Base-by-base conservation (phyloP, 345 rosid species). In the Durio zibethinus region DNA sequence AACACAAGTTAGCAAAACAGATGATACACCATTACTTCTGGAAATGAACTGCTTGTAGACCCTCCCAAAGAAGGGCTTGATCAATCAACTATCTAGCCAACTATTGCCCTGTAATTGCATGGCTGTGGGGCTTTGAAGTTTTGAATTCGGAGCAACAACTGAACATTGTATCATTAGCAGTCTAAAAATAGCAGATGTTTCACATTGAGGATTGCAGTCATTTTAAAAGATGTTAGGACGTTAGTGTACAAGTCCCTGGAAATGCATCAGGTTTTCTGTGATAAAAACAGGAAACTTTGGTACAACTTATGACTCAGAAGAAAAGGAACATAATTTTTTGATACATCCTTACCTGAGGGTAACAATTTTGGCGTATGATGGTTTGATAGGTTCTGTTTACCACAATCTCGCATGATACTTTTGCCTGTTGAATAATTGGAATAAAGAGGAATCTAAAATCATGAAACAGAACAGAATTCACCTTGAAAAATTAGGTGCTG, bases 371-470 rank as follows among this genome's bases (percentile, higher is more conserved):
- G 42, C 57, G 66, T 14, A 38, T 54, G 48, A 77, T 67, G 4
- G 64, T 27, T 29, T 68, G 79, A 27, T 27, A 67, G 10, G n/a
- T 6, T 53, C 74, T 67, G 21, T 77, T 67, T 54, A 77, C 64
- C 74, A 77, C 25, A 77, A 77, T 56, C 64, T 77, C 79, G 10
- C 79, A 77, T 7, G 56, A 54, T 5, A 68, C 52, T 54, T 68
- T 77, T 40, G 74, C 56, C 79, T 68, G 79, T 40, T 10, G 5
- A 53, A 33, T 3, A 21, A 33, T 29, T 0, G 61, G 69, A 61
- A 62, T 0, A 31, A 50, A 5, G 16, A 11, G 18, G 14, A 16
- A 40, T 69, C 31, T 8, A 35, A 4, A 65, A n/a, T 65, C 47
- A 65, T 63, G 43, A n/a, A 53, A 53, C 59, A 20, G 10, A 53